Evolutionary conservation across 192 early-diverging fungal species (phyloP).

Genomic region (Rhizoclosmatium globosum): DNA sequence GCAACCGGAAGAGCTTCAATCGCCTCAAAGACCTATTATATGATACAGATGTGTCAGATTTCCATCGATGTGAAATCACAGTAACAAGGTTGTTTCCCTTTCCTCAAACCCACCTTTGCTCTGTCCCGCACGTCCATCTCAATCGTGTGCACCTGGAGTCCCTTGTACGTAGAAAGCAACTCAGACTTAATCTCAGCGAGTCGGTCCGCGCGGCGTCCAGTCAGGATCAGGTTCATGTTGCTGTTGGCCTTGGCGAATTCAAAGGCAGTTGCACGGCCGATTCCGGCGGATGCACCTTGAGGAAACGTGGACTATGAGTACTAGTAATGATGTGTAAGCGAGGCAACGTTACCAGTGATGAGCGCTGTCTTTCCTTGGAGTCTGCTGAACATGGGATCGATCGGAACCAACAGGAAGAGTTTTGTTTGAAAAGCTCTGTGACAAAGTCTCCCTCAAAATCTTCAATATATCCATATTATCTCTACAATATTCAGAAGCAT

Average conservation of each 20-base stretch:
- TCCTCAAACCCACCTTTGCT: constrained; percentile 40
- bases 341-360: constrained; percentile 32
- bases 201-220: constrained; percentile 61
- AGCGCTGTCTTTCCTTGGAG: constrained; percentile 47
- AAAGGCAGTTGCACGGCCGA: constrained; percentile 74
- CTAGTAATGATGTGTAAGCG: not conserved
- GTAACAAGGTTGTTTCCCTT: not conserved
- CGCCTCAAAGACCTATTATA: constrained; percentile 32
- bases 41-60: not conserved
- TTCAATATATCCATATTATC: too few species aligned
- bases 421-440: too few species aligned
- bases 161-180: constrained; percentile 55
- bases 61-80: too few species aligned
- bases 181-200: constrained; percentile 65
- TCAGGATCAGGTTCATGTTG: constrained; percentile 65
- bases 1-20: constrained; percentile 58
- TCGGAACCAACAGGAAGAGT: too few species aligned
- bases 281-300: constrained; percentile 71
- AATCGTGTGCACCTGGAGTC: constrained; percentile 64
- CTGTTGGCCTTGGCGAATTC: constrained; percentile 64
- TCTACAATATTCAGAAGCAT: too few species aligned
- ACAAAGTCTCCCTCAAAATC: too few species aligned
- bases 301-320: not conserved
- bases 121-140: constrained; percentile 77
- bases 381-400: not conserved